Evolutionary conservation across 1,139 yeast genomes (phyloP).

Genomic region (Kodamaea arcana): DNA sequence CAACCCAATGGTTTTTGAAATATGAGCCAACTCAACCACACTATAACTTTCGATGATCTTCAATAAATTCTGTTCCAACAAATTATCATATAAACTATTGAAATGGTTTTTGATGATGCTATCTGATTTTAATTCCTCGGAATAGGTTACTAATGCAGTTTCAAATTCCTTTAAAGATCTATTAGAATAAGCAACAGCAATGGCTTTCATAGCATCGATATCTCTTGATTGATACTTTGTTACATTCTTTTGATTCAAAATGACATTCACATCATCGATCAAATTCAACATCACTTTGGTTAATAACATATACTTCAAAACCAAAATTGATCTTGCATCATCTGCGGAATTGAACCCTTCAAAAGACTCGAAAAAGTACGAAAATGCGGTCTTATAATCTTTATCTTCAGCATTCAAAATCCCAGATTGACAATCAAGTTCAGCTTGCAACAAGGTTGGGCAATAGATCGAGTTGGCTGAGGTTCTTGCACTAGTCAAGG

Average conservation of each 20-base stretch:
- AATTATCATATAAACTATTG: conserved; percentile 86
- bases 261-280: conserved; percentile 78
- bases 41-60: conserved; percentile 96
- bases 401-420: conserved; percentile 94
- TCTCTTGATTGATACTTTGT: conserved; percentile 72
- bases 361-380: conserved; percentile 91
- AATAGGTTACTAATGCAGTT: conserved; percentile 65
- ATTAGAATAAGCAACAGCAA: conserved; percentile 84
- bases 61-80: conserved; percentile 87
- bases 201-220: conserved; percentile 90
- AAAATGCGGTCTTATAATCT: conserved; percentile 93
- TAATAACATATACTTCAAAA: conserved; percentile 85
- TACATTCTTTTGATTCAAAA: conserved; percentile 76
- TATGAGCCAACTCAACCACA: conserved; percentile 85
- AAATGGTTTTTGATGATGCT: conserved; percentile 89
- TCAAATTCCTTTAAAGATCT: conserved; percentile 92
- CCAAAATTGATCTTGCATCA: conserved; percentile 67
- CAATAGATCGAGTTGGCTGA: conserved; percentile 95
- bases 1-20: conserved; percentile 83
- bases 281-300: conserved; percentile 90
- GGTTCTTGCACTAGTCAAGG: conserved; percentile 92
- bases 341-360: conserved; percentile 73
- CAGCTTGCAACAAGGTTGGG: conserved; percentile 93
- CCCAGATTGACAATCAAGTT: conserved; percentile 92
- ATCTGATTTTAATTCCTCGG: conserved; percentile 77